Evolutionary conservation across 1,139 yeast genomes (phyloP).

Genomic region (Suhomyces guaymorum): DNA sequence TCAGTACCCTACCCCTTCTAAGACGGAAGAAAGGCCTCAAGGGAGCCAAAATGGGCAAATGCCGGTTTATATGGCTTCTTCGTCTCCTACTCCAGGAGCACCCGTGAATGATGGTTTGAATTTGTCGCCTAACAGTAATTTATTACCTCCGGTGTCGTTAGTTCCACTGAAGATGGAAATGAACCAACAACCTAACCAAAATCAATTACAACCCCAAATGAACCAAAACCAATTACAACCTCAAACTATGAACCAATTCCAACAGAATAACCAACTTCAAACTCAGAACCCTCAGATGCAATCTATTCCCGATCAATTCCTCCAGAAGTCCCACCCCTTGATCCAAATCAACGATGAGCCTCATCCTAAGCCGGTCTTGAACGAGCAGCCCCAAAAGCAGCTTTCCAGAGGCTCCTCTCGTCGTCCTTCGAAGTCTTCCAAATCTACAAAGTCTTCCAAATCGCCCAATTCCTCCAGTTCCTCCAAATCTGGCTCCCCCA

Average conservation of each 20-base stretch:
- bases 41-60: too few species aligned
- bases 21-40: conserved; percentile 3
- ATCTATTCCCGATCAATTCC: too few species aligned
- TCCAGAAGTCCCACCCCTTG: too few species aligned
- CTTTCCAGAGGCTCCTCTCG: not conserved
- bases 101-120: conserved; percentile 1
- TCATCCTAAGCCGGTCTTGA: not conserved
- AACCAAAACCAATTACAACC: not conserved
- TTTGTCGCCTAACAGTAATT: conserved; percentile 12
- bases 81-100: too few species aligned
- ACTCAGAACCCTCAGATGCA: too few species aligned
- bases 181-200: not conserved
- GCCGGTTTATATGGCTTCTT: too few species aligned
- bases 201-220: not conserved
- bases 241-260: not conserved
- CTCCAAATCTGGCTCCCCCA: too few species aligned
- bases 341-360: not conserved
- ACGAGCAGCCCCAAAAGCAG: not conserved
- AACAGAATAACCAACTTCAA: not conserved
- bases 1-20: conserved; percentile 12
- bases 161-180: conserved; percentile 3
- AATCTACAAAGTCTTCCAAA: too few species aligned
- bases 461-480: too few species aligned
- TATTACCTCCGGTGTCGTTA: conserved; percentile 37
- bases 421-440: not conserved